Base-by-base conservation (phyloP, 2,329 filamentous ascomycete genomes). In the Onygenales sp. region DNA sequence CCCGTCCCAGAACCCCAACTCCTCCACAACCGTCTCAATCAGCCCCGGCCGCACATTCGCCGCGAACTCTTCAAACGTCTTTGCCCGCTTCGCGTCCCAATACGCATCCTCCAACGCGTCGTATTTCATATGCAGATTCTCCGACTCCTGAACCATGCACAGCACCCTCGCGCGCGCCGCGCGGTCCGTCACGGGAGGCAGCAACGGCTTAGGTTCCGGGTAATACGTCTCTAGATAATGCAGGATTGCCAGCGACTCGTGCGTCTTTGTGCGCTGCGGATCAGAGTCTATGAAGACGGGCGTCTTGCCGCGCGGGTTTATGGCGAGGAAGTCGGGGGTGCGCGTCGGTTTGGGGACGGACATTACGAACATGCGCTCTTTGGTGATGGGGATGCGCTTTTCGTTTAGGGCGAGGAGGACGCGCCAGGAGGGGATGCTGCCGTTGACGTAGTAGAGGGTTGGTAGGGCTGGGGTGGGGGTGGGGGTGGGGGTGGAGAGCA, bases 361-460 rank as follows among this genome's bases (percentile, higher is more conserved):
- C 50, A 52, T 52, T 14, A 52, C 50, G n/a, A 33, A 44, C 50
- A 46, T 45, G 27, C 50, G 39, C 13, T 46, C 9, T 13, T 27
- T 17, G 14, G 32, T 35, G 41, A 32, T 44, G 11, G 21, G 27
- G 35, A 52, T 45, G 8, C 35, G 5, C 17, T 52, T 52, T n/a
- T 44, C 39, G 42, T 52, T 14, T n/a, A 52, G 17, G 8, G 50
- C 39, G 7, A 52, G 13, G 17, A 46, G 21, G 8, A 52, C 50
- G 17, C 50, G 32, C 50, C 50, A 52, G 11, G 50, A 52, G 6
- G 50, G 50, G 21, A 52, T 52, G 38, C 50, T 52, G 21, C 50
- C 50, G 31, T 52, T 52, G 6, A 52, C 50, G 17, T 52, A 52
- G 50, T 52, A 52, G 11, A 52, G 41, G 13, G 42, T 45, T 45